Evolutionary conservation across 106 monocot genomes (phyloP), one percentile per base, ranked within the genome.

Genomic region (Platanthera zijinensis): DNA sequence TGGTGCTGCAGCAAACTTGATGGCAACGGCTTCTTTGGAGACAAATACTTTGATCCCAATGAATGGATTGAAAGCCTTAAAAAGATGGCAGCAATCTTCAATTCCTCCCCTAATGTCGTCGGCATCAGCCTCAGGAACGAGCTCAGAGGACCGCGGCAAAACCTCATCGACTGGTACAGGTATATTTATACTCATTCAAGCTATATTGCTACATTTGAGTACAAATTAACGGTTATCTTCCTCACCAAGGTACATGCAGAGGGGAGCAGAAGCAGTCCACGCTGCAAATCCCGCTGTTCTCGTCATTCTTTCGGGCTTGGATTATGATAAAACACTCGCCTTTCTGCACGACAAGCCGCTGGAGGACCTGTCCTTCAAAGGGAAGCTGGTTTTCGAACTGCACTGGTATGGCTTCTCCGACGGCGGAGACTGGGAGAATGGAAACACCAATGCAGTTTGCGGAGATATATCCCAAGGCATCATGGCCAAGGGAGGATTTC

Each of bases 1-100:
- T 95, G 91, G 95, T 95, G 91, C 85, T 95, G 95, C 79, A 89
- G 87, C 79, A 84, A 77, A 18, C 17, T 63, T 45, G 95, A 95
- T 73, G 91, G 82, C 22, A 89, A 95, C 80, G 95, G 95, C 10
- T 95, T 95, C 84, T 95, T 95, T 50, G 95, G 95, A 14, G 95
- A 95, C 22, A 64, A 39, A 48, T 95, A 85, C 71, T 95, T 95
- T 51, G 87, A 95, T 54, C 84, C 83, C 1, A 83, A 87, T 25
- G 89, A 84, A 75, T 95, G 95, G 95, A 30, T 89, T 18, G 49
- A 74, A 28, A 86, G 89, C 13, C 82, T 94, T 2, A 82, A 73
- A 12, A 50, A 28, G 28, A 86, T 93, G 84, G 93, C 90, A 1
- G 76, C 80, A 49, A 78, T 86, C 77, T 94, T 90, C 75, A 89